Evolutionary conservation across 305 asterid genomes (phyloP), one percentile per base, ranked within the genome.

Genomic region (Solanum aculeatissimum): DNA sequence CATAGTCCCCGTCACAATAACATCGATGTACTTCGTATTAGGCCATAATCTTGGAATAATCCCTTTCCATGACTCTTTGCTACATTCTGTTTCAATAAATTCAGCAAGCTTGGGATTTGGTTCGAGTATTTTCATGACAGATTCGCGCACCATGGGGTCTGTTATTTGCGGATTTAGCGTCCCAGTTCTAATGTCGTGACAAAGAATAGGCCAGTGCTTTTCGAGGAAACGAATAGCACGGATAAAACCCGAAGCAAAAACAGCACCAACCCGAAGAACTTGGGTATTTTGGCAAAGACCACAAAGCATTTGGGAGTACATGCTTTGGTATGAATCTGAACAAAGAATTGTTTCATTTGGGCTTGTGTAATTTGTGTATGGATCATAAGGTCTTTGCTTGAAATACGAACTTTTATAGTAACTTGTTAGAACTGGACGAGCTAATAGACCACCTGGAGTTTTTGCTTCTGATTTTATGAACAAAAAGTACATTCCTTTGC

Each of bases 11-110:
- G 86, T 87, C 40, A 55, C 55, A 58, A 87, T 77, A 9, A 29
- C 89, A 13, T 82, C 79, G 55, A 87, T 3, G 5, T 43, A 63
- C 69, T 82, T 82, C 0, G 86, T 45, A 11, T 43, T 62, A 42
- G 87, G 90, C 88, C 87, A 88, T 13, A 87, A 25, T 80, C 54
- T 85, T 4, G 60, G 54, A 13, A 87, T 72, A 53, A 87, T 85
- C 29, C 89, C 89, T 47, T 83, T 60, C 89, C 86, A 83, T 23
- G 84, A 77, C 40, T 80, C 71, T 8, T 11, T 38, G 0, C 70
- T 29, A 27, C 83, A 85, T 49, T 68, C 66, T 0, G 3, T 8
- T 2, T 68, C 88, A 80, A 83, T 69, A 14, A 43, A 57, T 2
- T 79, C 83, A 0, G 90, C 88, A 12, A 87, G 75, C 40, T 83